These are phyloP conservation scores for Ogataea nitratoaversa DNA, from an alignment of 805 yeast species.

Conservation along the genomic window DNA sequence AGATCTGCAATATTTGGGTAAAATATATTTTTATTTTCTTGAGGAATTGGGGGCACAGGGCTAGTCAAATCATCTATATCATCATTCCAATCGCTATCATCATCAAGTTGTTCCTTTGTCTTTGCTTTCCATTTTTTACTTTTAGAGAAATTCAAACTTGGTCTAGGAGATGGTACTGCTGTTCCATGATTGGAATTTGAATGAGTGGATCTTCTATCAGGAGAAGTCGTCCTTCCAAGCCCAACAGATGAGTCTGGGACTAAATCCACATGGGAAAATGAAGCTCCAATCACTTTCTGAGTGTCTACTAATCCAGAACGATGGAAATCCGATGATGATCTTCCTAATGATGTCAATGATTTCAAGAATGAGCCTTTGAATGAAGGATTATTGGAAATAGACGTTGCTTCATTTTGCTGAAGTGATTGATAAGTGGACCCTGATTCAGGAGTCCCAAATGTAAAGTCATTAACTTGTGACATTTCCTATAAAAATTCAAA, in stretches of 20 bases:
- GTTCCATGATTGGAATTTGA: constrained; percentile 6
- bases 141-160: constrained; percentile 11
- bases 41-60: constrained; percentile 11
- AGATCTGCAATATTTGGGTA: constrained; percentile 21
- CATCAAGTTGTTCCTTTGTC: constrained; percentile 74
- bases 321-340: constrained; percentile 12
- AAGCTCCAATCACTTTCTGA: constrained; percentile 47
- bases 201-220: constrained; percentile 14
- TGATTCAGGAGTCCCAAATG: constrained; percentile 18
- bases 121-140: constrained; percentile 15
- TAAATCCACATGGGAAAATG: constrained; percentile 52
- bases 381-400: constrained; percentile 1
- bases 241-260: constrained; percentile 12
- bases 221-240: constrained; percentile 11
- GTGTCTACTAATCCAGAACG: constrained; percentile 7
- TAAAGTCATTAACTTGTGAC: constrained; percentile 29
- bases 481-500: constrained; percentile 18
- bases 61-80: constrained; percentile 48
- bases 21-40: constrained; percentile 10
- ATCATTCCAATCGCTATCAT: constrained; percentile 92
- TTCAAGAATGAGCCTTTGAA: constrained; percentile 22
- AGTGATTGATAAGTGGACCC: constrained; percentile 16
- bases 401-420: constrained; percentile 8
- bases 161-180: constrained; percentile 13
- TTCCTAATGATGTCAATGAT: constrained; percentile 19